These are phyloP conservation scores for Hypoxylon lienhwacheense DNA, from an alignment of 495 filamentous ascomycete genomes.

Conservation along the genomic window DNA sequence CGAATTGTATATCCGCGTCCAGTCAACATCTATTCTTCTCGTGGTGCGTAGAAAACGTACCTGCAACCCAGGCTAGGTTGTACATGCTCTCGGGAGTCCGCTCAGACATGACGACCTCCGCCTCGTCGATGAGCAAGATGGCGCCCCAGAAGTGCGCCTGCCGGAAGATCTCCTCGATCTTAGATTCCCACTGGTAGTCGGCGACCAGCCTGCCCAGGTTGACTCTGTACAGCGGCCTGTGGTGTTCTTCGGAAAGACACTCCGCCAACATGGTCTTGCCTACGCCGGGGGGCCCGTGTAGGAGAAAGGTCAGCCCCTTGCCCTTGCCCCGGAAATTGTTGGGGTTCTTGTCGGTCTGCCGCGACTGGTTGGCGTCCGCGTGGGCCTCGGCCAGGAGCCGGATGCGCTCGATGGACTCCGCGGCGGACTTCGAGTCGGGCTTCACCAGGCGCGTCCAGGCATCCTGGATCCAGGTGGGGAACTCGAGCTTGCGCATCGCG, in stretches of 20 bases:
- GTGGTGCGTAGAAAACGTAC: slow-evolving; percentile 45
- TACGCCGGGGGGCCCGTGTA: slow-evolving; percentile 44
- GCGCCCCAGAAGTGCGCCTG: slow-evolving; percentile 52
- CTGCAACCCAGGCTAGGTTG: slow-evolving; percentile 52
- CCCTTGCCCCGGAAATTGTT: too few species aligned
- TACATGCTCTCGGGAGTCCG: slow-evolving; percentile 42
- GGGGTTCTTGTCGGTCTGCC: too few species aligned
- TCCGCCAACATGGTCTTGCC: slow-evolving; percentile 49
- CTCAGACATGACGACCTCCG: slow-evolving; percentile 54
- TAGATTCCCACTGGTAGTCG: slow-evolving; percentile 30
- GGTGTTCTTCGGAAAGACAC: slow-evolving; percentile 53
- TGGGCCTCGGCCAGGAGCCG: too few species aligned
- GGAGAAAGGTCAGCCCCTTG: slow-evolving; percentile 44
- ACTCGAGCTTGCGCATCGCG: too few species aligned
- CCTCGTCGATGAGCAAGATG: slow-evolving; percentile 56
- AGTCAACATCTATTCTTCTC: slow-evolving; percentile 24
- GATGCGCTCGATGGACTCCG: too few species aligned
- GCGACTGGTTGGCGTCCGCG: too few species aligned
- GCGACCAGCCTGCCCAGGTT: slow-evolving; percentile 58
- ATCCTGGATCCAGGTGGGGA: too few species aligned
- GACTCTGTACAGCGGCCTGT: slow-evolving; percentile 56
- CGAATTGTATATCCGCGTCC: neutral
- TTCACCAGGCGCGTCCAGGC: too few species aligned
- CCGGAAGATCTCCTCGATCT: slow-evolving; percentile 53
- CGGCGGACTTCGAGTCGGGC: too few species aligned